Evolutionary conservation across 345 rosid species (phyloP).

Genomic region (Cochlearia excelsa): DNA sequence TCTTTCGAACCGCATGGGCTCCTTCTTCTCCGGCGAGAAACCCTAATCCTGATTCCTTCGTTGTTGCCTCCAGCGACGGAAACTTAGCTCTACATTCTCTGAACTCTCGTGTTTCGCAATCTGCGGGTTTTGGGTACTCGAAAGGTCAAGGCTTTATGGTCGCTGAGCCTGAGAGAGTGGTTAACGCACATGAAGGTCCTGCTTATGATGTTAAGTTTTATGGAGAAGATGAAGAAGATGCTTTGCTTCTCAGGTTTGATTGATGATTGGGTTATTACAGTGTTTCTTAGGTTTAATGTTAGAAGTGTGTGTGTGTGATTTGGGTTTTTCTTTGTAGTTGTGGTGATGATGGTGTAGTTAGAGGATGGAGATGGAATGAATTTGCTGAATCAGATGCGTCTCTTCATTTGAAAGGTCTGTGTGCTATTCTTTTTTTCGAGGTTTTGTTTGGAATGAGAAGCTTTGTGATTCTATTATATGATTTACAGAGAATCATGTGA

Average conservation of each 20-base stretch:
- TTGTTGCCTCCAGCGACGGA: conserved; percentile 83
- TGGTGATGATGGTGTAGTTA: conserved; percentile 90
- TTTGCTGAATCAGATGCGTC: conserved; percentile 43
- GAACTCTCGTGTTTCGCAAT: conserved; percentile 61
- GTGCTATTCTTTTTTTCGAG: neutral
- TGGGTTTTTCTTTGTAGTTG: conserved; percentile 49
- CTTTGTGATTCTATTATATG: conserved; percentile 6
- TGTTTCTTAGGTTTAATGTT: neutral
- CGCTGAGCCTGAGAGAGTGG: conserved; percentile 56
- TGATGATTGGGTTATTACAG: conserved; percentile 1
- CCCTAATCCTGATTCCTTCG: conserved; percentile 55
- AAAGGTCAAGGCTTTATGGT: conserved; percentile 31
- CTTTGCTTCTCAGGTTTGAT: conserved; percentile 67
- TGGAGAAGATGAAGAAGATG: conserved; percentile 61
- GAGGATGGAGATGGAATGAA: conserved; percentile 92
- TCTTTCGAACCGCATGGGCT: conserved; percentile 77
- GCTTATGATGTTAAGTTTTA: conserved; percentile 90
- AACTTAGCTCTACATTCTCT: conserved; percentile 67
- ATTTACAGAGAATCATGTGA: conserved; percentile 54
- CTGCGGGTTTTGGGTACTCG: conserved; percentile 34
- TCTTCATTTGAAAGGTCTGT: conserved; percentile 51
- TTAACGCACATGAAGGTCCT: conserved; percentile 84
- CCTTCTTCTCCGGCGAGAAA: conserved; percentile 42
- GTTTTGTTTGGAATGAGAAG: conserved; percentile 8
- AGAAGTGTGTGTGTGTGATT: neutral